Evolutionary conservation across 305 asterid species (phyloP), one percentile per base, ranked within the genome.

Genomic region (Fraxinus sp.): DNA sequence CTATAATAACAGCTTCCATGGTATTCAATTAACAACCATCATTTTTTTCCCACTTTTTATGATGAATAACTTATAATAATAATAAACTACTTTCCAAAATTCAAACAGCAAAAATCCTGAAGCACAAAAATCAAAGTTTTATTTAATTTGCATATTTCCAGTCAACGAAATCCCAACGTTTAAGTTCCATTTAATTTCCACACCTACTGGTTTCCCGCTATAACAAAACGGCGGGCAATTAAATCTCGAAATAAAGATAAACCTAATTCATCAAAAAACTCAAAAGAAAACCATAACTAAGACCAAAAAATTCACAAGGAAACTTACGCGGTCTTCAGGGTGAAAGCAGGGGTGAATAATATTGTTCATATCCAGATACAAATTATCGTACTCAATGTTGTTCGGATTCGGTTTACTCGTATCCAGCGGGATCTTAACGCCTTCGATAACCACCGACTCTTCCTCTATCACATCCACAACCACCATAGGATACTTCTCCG

Each of bases 301-400:
- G 44, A 57, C 22, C 24, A 28, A 0, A 5, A 59, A 41, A 18
- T 10, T 11, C 74, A 76, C 41, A 20, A 24, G 10, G 81, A 35
- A 52, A 84, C 93, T 77, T 87, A 94, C 97, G 77, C 98, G 90
- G 85, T 93, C 99, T 81, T 95, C 99, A 0, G 99, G 99, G 76
- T 95, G 99, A 85, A 95, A 95, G 85, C 99, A 95, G 0, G 99
- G 99, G 46, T 95, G 99, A 84, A 95, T 93, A 78, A 95, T 95
- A 49, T 93, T 92, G 83, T 95, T 95, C 99, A 95, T 95, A 76
- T 95, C 99, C 76, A 95, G 92, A 84, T 95, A 95, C 83, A 95
- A 88, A 79, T 94, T 95, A 85, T 95, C 97, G 78, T 91, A 95
- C 83, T 95, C 98, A 28, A 94, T 83, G 22, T 86, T 22, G 83